Conservation (phyloP, 768 basidiomycete species). For the Termitomyces bulborhizus region DNA sequence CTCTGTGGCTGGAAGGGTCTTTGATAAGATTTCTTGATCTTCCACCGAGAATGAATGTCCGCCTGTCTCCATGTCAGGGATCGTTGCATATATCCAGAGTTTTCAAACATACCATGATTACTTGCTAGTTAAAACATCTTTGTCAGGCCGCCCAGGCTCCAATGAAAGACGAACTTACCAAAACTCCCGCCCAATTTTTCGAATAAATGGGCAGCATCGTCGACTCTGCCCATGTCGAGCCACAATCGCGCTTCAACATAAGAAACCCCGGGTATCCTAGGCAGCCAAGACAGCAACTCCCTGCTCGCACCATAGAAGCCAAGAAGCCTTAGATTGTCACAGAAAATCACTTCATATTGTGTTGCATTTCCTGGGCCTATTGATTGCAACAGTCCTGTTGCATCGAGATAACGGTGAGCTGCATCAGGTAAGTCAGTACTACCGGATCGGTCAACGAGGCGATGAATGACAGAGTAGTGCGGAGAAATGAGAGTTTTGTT, state of each 20-base stretch:
- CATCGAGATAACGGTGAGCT: constrained; percentile 67
- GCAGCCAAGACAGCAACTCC: constrained; percentile 72
- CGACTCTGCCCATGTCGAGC: constrained; percentile 58
- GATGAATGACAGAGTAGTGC: constrained; percentile 58
- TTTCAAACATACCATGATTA: constrained; percentile 7
- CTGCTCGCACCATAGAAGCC: constrained; percentile 56
- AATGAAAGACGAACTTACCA: constrained; percentile 40
- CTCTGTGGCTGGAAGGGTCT: constrained; percentile 53
- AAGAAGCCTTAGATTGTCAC: constrained; percentile 58
- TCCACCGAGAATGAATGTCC: constrained; percentile 46
- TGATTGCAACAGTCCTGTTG: constrained; percentile 60
- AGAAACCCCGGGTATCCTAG: constrained; percentile 66
- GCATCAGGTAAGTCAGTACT: constrained; percentile 46
- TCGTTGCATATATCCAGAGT: neutral
- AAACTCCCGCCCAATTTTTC: constrained; percentile 73
- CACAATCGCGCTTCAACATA: constrained; percentile 70
- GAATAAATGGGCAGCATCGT: constrained; percentile 67
- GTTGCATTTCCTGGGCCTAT: constrained; percentile 64
- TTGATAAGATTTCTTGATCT: constrained; percentile 55
- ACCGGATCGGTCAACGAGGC: constrained; percentile 49
- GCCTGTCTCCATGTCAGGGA: constrained; percentile 25
- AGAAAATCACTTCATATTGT: constrained; percentile 64
- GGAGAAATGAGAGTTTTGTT: constrained; percentile 39
- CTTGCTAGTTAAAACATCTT: neutral
- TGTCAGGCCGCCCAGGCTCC: neutral